Conservation (phyloP, 768 basidiomycete genomes). For the Coprinopsis strossmayeri region DNA sequence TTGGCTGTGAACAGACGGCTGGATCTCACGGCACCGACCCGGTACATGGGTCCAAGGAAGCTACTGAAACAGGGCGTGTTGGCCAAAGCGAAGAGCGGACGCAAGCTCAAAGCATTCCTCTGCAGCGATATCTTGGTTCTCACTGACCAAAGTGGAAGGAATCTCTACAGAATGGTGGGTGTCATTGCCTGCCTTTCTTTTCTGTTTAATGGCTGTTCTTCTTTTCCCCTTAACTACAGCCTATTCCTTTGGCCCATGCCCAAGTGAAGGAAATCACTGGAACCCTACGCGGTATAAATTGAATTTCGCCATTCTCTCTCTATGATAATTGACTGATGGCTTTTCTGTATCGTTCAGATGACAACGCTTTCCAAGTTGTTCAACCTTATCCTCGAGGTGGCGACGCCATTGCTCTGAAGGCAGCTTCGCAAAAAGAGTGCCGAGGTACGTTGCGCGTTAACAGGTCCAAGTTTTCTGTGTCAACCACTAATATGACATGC, state of each 20-base stretch:
- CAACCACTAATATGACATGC: conserved; percentile 1
- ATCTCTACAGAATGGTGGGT: conserved; percentile 79
- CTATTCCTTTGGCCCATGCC: conserved; percentile 67
- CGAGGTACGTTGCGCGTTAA: conserved; percentile 35
- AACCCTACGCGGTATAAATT: conserved; percentile 37
- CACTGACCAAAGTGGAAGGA: conserved; percentile 63
- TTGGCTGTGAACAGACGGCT: conserved; percentile 52
- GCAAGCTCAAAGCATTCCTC: conserved; percentile 69
- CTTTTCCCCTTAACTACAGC: conserved; percentile 31
- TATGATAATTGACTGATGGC: neutral
- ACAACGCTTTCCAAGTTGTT: conserved; percentile 58
- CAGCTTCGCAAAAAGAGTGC: conserved; percentile 52
- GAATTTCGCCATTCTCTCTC: conserved; percentile 9
- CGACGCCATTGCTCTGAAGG: conserved; percentile 56
- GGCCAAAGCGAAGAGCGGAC: conserved; percentile 77
- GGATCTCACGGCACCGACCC: conserved; percentile 87
- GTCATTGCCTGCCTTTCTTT: too few species aligned
- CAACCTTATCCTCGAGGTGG: conserved; percentile 71
- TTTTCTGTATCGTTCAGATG: conserved; percentile 39
- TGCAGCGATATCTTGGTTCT: conserved; percentile 90
- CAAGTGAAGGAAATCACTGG: conserved; percentile 47
- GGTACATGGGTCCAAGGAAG: conserved; percentile 72
- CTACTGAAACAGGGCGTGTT: conserved; percentile 76
- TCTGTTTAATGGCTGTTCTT: too few species aligned
- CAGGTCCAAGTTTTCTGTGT: too few species aligned